phyloP scores from a whole-genome alignment of 2,329 filamentous ascomycete species.

The Zymoseptoria ardabiliae region DNA sequence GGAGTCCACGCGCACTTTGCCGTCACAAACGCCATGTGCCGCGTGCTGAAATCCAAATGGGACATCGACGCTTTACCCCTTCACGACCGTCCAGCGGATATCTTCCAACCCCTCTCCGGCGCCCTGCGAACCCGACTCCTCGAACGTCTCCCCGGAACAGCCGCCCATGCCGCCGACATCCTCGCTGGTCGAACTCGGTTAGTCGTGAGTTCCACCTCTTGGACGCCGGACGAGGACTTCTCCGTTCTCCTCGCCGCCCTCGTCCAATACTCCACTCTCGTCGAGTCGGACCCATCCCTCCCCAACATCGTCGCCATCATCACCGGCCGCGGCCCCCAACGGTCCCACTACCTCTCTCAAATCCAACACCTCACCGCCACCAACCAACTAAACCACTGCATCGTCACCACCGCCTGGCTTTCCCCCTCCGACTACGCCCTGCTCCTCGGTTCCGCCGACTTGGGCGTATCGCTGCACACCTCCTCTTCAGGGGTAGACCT shows the following conservation, averaged over 20 bases:
- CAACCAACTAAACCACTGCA: slow-evolving; percentile 61
- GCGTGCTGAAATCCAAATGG: slow-evolving; percentile 62
- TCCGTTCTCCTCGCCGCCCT: slow-evolving; percentile 77
- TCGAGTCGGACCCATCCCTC: slow-evolving; percentile 34
- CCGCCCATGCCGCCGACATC: slow-evolving; percentile 47
- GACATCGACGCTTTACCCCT: slow-evolving; percentile 57
- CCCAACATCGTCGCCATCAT: slow-evolving; percentile 80
- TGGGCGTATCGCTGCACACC: slow-evolving; percentile 86
- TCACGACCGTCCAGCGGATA: slow-evolving; percentile 76
- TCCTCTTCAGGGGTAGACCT: slow-evolving; percentile 92
- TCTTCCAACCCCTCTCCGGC: slow-evolving; percentile 64
- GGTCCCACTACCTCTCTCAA: slow-evolving; percentile 61
- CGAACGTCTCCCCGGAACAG: slow-evolving; percentile 56
- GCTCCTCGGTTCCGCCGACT: slow-evolving; percentile 74
- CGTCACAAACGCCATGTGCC: slow-evolving; percentile 83
- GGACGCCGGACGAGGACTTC: slow-evolving; percentile 97
- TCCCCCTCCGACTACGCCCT: slow-evolving; percentile 75
- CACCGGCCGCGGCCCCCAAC: slow-evolving; percentile 86
- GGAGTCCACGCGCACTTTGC: slow-evolving; percentile 59
- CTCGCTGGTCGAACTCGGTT: slow-evolving; percentile 48
- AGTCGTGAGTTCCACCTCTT: slow-evolving; percentile 88
- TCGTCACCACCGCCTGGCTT: slow-evolving; percentile 77
- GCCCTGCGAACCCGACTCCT: slow-evolving; percentile 55
- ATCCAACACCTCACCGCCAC: slow-evolving; percentile 55
- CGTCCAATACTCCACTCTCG: slow-evolving; percentile 57